Evolutionary conservation across 768 basidiomycete species (phyloP), one percentile per base, ranked within the genome.

Genomic region (Sutorius australiensis): DNA sequence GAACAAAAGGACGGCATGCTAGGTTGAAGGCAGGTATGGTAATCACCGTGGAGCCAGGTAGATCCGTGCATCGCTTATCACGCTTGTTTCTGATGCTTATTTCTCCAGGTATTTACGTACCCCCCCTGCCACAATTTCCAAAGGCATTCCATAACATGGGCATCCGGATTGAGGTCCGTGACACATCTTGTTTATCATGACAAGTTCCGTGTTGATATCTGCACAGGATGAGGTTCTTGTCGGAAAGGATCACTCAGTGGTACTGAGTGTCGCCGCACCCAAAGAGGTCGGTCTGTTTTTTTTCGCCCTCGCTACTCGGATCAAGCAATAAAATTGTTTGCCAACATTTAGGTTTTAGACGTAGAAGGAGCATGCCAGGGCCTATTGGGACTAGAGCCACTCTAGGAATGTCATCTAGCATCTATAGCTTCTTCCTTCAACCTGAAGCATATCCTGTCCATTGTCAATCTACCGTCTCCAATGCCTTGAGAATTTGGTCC

Each of bases 111-210:
- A 79, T 95, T 31, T 98, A 97, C 64, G 91, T 99, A 36, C 97
- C 95, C 3, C 83, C 86, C 1, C 77, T 80, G 7, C 64, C 83
- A 3, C 74, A 81, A 41, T 98, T 91, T 68, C 97, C 95, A 3
- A 87, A 81, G 58, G 81, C 82, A 47, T 98, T 93, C 70, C 94
- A 95, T 60, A 88, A 92, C 57, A 80, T 97, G 28, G 93, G 91
- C 7, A 86, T 98, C 54, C 83, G 95, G 42, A 92, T 99, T 61
- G 95, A 95, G 78, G 89, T 86, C 51, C 37, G 58, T 55, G 30
- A 34, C 16, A 7, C 42, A 37, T 27, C 39, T 36, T 19, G 40
- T 33, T 34, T 45, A 9, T 7, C 30, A 11, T 9, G 42, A 16
- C 44, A 44, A 46, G 37, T 45, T 50, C 51, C 46, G 39, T 52